phyloP scores from a whole-genome alignment of 139 green algal species.

The Mesotaenium endlicherianum region DNA sequence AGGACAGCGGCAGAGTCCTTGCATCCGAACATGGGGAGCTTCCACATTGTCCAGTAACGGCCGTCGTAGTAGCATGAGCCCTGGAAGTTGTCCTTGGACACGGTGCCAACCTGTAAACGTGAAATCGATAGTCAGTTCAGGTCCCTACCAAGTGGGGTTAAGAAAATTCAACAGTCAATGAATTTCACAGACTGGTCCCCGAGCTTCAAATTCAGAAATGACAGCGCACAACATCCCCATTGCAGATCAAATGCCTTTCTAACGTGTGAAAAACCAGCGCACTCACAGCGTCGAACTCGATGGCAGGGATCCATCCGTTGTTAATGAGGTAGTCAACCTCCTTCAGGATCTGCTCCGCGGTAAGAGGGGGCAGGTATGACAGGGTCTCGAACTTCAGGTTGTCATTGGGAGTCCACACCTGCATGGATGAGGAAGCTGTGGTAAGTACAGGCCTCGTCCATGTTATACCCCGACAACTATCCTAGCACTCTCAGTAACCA shows the following conservation, averaged over 20 bases:
- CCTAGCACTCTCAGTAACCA: too few relatives aligned
- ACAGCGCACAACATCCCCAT: not conserved
- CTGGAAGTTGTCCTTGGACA: slow-evolving; percentile 20
- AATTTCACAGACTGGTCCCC: too few relatives aligned
- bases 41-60: slow-evolving; percentile 95
- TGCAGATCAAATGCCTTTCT: not conserved
- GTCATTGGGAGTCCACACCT: slow-evolving; percentile 56
- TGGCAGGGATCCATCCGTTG: slow-evolving; percentile 47
- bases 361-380: slow-evolving; percentile 95
- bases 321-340: slow-evolving; percentile 48
- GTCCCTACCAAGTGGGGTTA: not conserved
- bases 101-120: not conserved
- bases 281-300: slow-evolving; percentile 44
- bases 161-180: not conserved
- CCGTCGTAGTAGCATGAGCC: slow-evolving; percentile 66
- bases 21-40: slow-evolving; percentile 99
- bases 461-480: too few relatives aligned
- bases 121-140: not conserved
- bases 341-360: slow-evolving; percentile 80
- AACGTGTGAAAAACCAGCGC: not conserved
- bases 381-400: slow-evolving; percentile 97
- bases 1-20: slow-evolving; percentile 7
- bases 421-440: not conserved
- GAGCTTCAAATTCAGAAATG: not conserved
- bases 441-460: too few relatives aligned